Percentiles rank a stretch among this genome's conserved stretches.
Conservation (phyloP, 2,329 filamentous ascomycete genomes). For the Claviceps paspali region DNA sequence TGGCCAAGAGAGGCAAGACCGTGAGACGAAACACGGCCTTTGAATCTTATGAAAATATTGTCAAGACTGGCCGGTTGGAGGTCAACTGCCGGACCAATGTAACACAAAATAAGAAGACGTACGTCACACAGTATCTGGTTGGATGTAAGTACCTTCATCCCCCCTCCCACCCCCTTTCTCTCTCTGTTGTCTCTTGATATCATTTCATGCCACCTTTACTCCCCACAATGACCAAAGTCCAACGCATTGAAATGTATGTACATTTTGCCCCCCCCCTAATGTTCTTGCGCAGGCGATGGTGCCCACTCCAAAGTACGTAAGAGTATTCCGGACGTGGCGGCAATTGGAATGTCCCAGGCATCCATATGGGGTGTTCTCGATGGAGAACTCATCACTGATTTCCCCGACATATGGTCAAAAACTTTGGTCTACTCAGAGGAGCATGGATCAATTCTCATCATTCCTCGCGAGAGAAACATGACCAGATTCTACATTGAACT, state of each 20-base stretch:
- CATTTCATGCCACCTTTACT: too few species aligned
- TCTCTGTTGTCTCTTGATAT: neutral
- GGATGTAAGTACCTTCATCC: slow-evolving; percentile 36
- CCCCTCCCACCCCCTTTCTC: neutral
- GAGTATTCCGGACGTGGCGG: slow-evolving; percentile 41
- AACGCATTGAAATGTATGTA: too few species aligned
- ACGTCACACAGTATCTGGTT: slow-evolving; percentile 48
- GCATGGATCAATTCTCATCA: slow-evolving; percentile 56
- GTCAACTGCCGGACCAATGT: slow-evolving; percentile 37
- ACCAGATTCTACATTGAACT: slow-evolving; percentile 49
- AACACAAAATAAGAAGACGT: slow-evolving; percentile 31
- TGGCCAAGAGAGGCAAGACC: slow-evolving; percentile 45
- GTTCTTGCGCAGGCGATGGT: slow-evolving; percentile 37
- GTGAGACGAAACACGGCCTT: slow-evolving; percentile 52
- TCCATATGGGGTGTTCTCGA: slow-evolving; percentile 57
- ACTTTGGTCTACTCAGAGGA: slow-evolving; percentile 52
- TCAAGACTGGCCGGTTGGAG: slow-evolving; percentile 28
- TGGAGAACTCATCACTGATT: slow-evolving; percentile 54
- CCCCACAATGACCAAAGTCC: neutral
- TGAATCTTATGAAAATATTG: slow-evolving; percentile 34
- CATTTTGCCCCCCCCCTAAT: neutral
- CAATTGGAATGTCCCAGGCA: slow-evolving; percentile 37
- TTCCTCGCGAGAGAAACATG: slow-evolving; percentile 58
- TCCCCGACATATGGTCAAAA: slow-evolving; percentile 64
- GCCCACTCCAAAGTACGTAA: slow-evolving; percentile 56